Evolutionary conservation across 2,329 filamentous ascomycete species (phyloP).

Genomic region (Botrytis squamosa): DNA sequence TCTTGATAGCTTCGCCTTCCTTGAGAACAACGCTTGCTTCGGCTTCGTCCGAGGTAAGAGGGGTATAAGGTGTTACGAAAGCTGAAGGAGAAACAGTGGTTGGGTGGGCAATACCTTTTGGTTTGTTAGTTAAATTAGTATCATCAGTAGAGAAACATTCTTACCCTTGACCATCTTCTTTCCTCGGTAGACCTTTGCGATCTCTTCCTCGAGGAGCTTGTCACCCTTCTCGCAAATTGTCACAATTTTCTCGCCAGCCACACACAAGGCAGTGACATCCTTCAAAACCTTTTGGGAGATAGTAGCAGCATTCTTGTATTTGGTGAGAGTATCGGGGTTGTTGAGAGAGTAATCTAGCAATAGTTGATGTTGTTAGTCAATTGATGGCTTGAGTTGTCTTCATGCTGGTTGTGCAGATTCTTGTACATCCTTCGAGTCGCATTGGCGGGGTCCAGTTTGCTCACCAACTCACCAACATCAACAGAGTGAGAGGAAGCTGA

Average conservation of each 20-base stretch:
- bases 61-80: slow-evolving; percentile 95
- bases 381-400: background rate
- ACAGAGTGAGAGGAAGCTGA: slow-evolving; percentile 30
- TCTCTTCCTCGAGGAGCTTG: slow-evolving; percentile 89
- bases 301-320: slow-evolving; percentile 95
- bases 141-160: background rate
- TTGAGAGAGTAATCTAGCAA: slow-evolving; percentile 77
- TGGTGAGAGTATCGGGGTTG: slow-evolving; percentile 93
- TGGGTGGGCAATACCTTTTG: slow-evolving; percentile 80
- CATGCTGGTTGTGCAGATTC: slow-evolving; percentile 5
- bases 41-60: slow-evolving; percentile 78
- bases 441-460: slow-evolving; percentile 38
- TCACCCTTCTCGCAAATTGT: slow-evolving; percentile 95
- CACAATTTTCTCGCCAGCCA: slow-evolving; percentile 88
- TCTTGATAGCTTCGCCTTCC: slow-evolving; percentile 86
- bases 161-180: slow-evolving; percentile 93
- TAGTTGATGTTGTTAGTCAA: background rate
- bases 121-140: slow-evolving; percentile 38
- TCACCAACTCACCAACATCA: slow-evolving; percentile 22
- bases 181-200: slow-evolving; percentile 94
- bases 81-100: slow-evolving; percentile 92
- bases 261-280: slow-evolving; percentile 70
- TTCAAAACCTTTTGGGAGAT: slow-evolving; percentile 96
- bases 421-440: slow-evolving; percentile 19
- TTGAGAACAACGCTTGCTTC: slow-evolving; percentile 81